Base-by-base conservation (phyloP, 2,329 filamentous ascomycete species). In the Calonectria pauciramosa region DNA sequence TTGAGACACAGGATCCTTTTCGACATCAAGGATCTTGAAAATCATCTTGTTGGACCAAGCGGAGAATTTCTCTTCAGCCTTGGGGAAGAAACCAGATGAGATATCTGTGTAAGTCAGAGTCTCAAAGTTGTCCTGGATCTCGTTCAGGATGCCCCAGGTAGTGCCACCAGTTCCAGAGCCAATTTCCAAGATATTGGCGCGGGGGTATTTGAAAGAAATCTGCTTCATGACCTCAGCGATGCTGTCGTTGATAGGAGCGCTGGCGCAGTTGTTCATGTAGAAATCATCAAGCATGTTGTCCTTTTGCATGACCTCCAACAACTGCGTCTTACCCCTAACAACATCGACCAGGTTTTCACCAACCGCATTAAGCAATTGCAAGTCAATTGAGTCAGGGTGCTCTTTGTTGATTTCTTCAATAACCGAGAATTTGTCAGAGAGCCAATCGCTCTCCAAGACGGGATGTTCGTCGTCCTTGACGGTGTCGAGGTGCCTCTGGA, bases 21-120 rank as follows among this genome's bases (percentile, higher is more conserved):
- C 80, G 10, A 85, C 78, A 47, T 87, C 82, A 7, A 87, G 80
- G 2, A 79, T 80, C 38, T 82, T 82, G 75, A 83, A 87, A 7
- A 68, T 79, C 72, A 87, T 83, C 3, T 73, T 64, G 18, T 70
- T 63, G 4, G 67, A 72, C 65, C 78, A 80, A 1, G 76, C 66
- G 44, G 74, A 49, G 73, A 84, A 82, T 16, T 71, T 72, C 28
- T 80, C 73, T n/a, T 76, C 76, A 0, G 85, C 85, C 13, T 80
- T 75, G 28, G 81, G 81, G 59, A 87, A 86, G 79, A 86, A 86
- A 1, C 79, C 81, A 2, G 82, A 75, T 0, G 86, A 86, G 34
- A 87, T 85, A 59, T 88, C 86, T 3, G 86, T 86, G 71, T 82
- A 87, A 8, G 80, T 82, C 72, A 86, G 86, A 6, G 70, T 68